phyloP scores from a whole-genome alignment of 202 grass and related monocot genomes.

The Brachypodium distachyon region DNA sequence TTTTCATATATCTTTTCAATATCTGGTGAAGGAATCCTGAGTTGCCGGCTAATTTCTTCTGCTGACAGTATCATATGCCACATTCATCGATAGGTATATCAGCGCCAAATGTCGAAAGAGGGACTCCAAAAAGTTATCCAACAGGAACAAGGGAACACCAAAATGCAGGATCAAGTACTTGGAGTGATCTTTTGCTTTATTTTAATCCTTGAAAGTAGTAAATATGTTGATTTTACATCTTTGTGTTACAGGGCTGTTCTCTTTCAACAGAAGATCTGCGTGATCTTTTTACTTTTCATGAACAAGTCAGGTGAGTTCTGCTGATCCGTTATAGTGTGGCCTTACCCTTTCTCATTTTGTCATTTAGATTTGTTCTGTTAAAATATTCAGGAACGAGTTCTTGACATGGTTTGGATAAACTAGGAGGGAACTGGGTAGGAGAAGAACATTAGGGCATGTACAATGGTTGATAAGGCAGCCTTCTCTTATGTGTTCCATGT shows the following conservation, averaged over 20 bases:
- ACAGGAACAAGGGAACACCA: constrained; percentile 48
- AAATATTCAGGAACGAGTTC: not conserved
- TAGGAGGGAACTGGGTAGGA: not conserved
- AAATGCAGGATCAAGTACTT: constrained; percentile 52
- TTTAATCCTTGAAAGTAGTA: constrained; percentile 5
- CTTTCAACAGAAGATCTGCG: constrained; percentile 85
- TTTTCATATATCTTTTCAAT: not conserved
- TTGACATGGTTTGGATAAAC: not conserved
- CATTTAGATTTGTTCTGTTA: not conserved
- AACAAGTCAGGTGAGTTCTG: constrained; percentile 61
- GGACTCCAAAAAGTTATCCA: constrained; percentile 96
- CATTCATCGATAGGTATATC: constrained; percentile 61
- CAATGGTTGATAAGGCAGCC: too few relatives aligned
- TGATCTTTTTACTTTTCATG: constrained; percentile 90
- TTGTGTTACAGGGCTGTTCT: constrained; percentile 69
- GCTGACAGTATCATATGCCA: not conserved
- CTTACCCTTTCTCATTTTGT: not conserved
- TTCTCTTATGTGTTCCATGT: too few relatives aligned
- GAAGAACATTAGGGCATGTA: constrained; percentile 11
- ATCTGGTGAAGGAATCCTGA: constrained; percentile 5
- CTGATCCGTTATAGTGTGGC: constrained; percentile 7
- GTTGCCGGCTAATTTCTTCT: constrained; percentile 11
- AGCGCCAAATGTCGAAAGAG: constrained; percentile 99
- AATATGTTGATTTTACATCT: constrained; percentile 8
- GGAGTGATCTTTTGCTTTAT: not conserved